These are phyloP conservation scores for Ceratocystis smalleyi DNA, from an alignment of 2,329 filamentous ascomycete genomes.

Conservation along the genomic window DNA sequence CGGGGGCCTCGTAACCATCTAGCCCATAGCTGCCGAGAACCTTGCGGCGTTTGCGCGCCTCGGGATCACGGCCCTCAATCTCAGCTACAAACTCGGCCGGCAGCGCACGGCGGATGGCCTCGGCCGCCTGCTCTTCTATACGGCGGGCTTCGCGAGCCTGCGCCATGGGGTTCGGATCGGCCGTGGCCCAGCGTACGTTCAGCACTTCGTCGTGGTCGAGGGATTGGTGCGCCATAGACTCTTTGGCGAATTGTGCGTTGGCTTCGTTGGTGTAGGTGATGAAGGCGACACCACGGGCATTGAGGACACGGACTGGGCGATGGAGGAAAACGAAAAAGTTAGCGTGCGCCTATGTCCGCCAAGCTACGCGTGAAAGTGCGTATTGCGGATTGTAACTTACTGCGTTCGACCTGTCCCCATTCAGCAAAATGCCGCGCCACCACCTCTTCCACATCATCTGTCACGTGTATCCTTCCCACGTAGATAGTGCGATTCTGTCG, in stretches of 20 bases:
- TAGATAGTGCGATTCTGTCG: conserved; percentile 89
- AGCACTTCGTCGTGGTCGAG: conserved; percentile 84
- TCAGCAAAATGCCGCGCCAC: conserved; percentile 90
- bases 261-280: conserved; percentile 87
- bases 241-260: conserved; percentile 80
- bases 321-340: not conserved
- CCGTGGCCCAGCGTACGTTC: conserved; percentile 93
- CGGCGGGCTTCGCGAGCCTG: conserved; percentile 78
- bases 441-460: conserved; percentile 92
- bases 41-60: conserved; percentile 73
- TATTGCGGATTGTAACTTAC: conserved; percentile 22
- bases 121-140: conserved; percentile 91
- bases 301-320: conserved; percentile 55
- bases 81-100: conserved; percentile 85
- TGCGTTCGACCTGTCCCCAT: conserved; percentile 85
- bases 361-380: not conserved
- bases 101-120: conserved; percentile 74
- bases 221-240: conserved; percentile 89
- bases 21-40: conserved; percentile 80
- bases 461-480: conserved; percentile 83
- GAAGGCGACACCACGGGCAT: conserved; percentile 79
- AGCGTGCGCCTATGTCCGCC: not conserved
- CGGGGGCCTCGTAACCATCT: conserved; percentile 82
- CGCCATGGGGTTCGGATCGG: conserved; percentile 87
- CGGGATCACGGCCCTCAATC: conserved; percentile 79